phyloP scores from a whole-genome alignment of 176 grass and related monocot genomes.

The Thinopyrum elongatum region DNA sequence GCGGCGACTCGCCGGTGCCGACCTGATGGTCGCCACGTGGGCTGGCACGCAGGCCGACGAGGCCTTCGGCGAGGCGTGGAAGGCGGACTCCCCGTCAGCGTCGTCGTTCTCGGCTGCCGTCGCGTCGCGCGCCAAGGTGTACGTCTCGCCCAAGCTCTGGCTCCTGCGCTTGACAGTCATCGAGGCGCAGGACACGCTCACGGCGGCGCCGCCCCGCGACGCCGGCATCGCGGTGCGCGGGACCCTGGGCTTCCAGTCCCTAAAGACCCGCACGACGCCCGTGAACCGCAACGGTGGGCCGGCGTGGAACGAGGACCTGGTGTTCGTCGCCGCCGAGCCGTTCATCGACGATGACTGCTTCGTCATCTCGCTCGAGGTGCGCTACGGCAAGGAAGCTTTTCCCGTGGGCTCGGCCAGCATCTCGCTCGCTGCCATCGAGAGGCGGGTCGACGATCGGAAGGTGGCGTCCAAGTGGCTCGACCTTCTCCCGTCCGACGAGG shows the following conservation, averaged over 20 bases:
- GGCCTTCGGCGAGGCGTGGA: constrained; percentile 87
- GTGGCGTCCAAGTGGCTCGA: constrained; percentile 83
- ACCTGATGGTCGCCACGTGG: constrained; percentile 95
- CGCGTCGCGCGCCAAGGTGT: constrained; percentile 71
- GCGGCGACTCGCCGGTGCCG: constrained; percentile 27
- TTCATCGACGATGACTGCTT: constrained; percentile 64
- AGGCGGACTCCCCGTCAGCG: constrained; percentile 56
- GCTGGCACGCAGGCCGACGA: constrained; percentile 90
- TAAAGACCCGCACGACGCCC: constrained; percentile 48
- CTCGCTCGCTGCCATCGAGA: constrained; percentile 57
- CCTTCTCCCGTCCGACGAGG: constrained; percentile 54
- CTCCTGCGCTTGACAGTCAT: constrained; percentile 74
- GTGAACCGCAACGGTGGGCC: constrained; percentile 60
- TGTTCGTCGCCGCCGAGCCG: constrained; percentile 85
- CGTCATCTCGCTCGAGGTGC: constrained; percentile 73
- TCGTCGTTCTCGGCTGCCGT: constrained; percentile 1
- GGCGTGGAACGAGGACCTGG: constrained; percentile 86
- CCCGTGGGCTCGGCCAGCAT: constrained; percentile 62
- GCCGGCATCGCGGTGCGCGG: constrained; percentile 60
- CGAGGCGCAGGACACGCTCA: constrained; percentile 81
- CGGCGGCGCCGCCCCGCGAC: constrained; percentile 49
- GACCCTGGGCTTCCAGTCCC: constrained; percentile 53
- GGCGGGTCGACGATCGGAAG: constrained; percentile 87
- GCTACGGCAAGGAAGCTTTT: constrained; percentile 59
- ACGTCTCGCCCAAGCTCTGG: constrained; percentile 88